Conservation (phyloP, 2,329 filamentous ascomycete genomes). For the Ampelomyces quisqualis region DNA sequence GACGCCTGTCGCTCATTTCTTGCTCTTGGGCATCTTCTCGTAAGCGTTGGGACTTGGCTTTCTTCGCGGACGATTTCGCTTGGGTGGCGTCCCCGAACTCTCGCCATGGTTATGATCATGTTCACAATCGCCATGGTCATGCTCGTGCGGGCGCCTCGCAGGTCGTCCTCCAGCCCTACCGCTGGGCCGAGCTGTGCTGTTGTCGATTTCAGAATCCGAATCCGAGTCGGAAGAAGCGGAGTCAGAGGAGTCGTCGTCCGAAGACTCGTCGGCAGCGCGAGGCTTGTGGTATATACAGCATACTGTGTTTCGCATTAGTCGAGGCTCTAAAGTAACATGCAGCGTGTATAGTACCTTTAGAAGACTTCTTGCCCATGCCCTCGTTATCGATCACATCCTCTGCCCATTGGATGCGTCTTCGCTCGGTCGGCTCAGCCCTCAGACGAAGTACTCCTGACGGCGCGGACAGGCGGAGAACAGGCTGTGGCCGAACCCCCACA, state of each 20-base stretch:
- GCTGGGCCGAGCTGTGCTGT: conserved; percentile 50
- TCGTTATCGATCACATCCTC: conserved; percentile 95
- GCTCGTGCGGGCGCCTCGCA: conserved; percentile 30
- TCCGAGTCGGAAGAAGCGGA: conserved; percentile 56
- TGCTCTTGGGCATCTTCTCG: conserved; percentile 67
- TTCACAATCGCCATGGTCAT: conserved; percentile 36
- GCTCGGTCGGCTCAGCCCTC: conserved; percentile 45
- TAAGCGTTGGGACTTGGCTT: conserved; percentile 78
- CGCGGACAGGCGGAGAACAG: conserved; percentile 37
- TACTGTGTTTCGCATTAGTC: conserved; percentile 56
- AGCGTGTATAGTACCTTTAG: conserved; percentile 67
- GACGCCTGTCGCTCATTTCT: conserved; percentile 20
- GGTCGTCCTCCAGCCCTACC: conserved; percentile 27
- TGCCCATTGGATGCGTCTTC: conserved; percentile 81
- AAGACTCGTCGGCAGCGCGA: conserved; percentile 69
- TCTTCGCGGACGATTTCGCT: conserved; percentile 45
- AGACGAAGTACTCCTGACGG: conserved; percentile 44
- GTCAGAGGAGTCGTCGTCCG: conserved; percentile 64
- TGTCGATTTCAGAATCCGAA: conserved; percentile 58
- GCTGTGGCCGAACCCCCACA: conserved; percentile 29
- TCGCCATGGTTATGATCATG: conserved; percentile 46
- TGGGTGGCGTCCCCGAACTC: conserved; percentile 44
- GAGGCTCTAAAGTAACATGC: neutral
- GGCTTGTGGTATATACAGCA: conserved; percentile 98
- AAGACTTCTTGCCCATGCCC: conserved; percentile 87